A percentile compares a stretch with the other conserved stretches of the same genome.
phyloP scores from a whole-genome alignment of 768 basidiomycete species.

The Leccinum broughii region DNA sequence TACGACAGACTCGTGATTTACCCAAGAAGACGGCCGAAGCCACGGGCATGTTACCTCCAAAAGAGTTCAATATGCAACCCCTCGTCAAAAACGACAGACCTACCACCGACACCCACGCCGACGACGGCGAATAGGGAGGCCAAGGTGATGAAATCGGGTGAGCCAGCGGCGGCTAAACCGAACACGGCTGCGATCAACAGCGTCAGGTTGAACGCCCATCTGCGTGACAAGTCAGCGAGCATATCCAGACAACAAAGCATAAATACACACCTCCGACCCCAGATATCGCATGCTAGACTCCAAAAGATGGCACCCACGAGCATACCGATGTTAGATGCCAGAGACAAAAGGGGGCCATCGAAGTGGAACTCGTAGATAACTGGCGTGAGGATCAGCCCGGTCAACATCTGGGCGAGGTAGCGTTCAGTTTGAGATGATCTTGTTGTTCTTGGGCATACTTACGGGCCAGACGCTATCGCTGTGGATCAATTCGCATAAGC shows the following conservation, averaged over 20 bases:
- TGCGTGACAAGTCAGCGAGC: constrained; percentile 24
- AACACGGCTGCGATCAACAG: constrained; percentile 54
- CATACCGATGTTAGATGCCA: constrained; percentile 54
- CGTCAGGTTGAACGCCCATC: constrained; percentile 56
- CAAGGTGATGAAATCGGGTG: constrained; percentile 48
- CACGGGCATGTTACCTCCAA: constrained; percentile 53
- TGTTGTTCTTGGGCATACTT: constrained; percentile 7
- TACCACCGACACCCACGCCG: constrained; percentile 51
- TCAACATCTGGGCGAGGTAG: constrained; percentile 32
- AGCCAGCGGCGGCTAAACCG: constrained; percentile 49
- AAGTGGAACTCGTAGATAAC: constrained; percentile 50
- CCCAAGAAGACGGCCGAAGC: constrained; percentile 54
- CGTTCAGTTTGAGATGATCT: neutral
- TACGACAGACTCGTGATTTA: constrained; percentile 12
- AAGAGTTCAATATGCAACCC: neutral
- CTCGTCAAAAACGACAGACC: neutral
- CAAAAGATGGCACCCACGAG: constrained; percentile 51
- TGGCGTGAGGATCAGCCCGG: constrained; percentile 49
- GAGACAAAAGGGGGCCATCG: constrained; percentile 47
- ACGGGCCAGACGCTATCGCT: constrained; percentile 41
- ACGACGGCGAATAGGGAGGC: constrained; percentile 47
- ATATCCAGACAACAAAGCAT: constrained; percentile 20
- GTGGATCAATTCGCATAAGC: too few species aligned
- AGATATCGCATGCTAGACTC: constrained; percentile 51
- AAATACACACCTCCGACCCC: constrained; percentile 44